phyloP scores from a whole-genome alignment of 176 grass and related monocot species.

The Oryza meridionalis region DNA sequence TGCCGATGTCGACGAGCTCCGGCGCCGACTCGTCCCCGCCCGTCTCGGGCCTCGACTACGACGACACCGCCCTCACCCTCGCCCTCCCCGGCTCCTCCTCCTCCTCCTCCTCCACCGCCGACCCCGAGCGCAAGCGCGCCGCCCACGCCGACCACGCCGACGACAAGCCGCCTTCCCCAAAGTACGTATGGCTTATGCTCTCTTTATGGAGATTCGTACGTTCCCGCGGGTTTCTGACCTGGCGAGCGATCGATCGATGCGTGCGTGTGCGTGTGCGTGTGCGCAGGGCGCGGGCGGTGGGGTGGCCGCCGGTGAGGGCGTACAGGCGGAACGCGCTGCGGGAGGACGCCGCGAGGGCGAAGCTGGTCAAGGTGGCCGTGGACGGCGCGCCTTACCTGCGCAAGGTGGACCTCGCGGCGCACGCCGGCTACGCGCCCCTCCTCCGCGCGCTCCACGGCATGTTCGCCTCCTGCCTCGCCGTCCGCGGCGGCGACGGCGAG shows the following conservation, averaged over 20 bases:
- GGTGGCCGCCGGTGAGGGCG: conserved; percentile 93
- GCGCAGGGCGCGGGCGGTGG: conserved; percentile 71
- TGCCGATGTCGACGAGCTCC: conserved; percentile 51
- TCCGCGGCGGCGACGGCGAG: conserved; percentile 33
- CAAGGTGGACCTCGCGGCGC: conserved; percentile 73
- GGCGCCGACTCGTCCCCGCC: conserved; percentile 39
- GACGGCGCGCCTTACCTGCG: conserved; percentile 87
- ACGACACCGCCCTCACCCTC: conserved; percentile 72
- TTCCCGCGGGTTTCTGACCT: no score
- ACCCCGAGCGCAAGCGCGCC: conserved; percentile 43
- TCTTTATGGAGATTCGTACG: not conserved
- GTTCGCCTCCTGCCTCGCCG: conserved; percentile 70
- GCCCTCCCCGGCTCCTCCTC: conserved; percentile 55
- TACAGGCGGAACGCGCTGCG: conserved; percentile 79
- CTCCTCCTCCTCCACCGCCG: not conserved
- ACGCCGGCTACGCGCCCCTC: conserved; percentile 62
- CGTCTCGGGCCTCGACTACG: conserved; percentile 71
- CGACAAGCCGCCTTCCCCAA: conserved; percentile 42
- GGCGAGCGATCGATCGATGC: not conserved
- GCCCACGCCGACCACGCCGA: conserved; percentile 3
- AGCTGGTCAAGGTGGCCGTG: conserved; percentile 81
- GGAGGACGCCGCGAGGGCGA: conserved; percentile 16
- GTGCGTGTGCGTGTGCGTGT: not conserved
- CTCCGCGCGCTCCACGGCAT: conserved; percentile 65
- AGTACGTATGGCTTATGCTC: conserved; percentile 21